These are phyloP conservation scores for Chalciporus piperatus DNA, from an alignment of 768 basidiomycete genomes.

Conservation along the genomic window DNA sequence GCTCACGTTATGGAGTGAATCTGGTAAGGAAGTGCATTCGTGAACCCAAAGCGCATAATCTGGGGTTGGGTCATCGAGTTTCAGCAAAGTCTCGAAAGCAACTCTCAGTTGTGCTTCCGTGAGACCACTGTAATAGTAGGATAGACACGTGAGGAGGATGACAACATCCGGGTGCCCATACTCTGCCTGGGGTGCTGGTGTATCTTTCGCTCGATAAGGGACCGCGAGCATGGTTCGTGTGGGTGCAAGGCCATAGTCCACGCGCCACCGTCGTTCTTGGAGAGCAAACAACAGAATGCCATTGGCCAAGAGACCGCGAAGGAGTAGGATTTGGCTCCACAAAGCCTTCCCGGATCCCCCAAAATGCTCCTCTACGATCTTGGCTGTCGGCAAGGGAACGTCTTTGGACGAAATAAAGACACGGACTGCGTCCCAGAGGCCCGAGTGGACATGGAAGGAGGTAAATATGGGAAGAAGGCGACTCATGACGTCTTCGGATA, in stretches of 20 bases:
- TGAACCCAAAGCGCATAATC: conserved; percentile 29
- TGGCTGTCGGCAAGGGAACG: not conserved
- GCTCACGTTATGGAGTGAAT: conserved; percentile 6
- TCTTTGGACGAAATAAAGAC: conserved; percentile 15
- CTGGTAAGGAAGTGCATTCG: conserved; percentile 10
- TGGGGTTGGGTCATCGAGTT: conserved; percentile 22
- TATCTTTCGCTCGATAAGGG: not conserved
- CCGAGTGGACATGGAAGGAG: conserved; percentile 1
- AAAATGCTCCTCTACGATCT: too few relatives aligned
- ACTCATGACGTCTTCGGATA: conserved; percentile 8
- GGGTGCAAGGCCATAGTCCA: not conserved
- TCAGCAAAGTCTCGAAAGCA: conserved; percentile 7
- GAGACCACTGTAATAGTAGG: too few relatives aligned
- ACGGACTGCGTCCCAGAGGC: not conserved
- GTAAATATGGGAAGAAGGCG: conserved; percentile 8
- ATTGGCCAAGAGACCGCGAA: too few relatives aligned
- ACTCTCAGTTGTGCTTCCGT: not conserved
- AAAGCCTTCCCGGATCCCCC: too few relatives aligned
- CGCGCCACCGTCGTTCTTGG: too few relatives aligned
- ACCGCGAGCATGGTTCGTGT: not conserved
- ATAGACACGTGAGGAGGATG: too few relatives aligned
- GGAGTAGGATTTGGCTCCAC: too few relatives aligned
- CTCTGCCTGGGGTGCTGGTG: not conserved
- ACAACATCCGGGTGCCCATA: not conserved
- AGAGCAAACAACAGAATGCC: too few relatives aligned